Evolutionary conservation across 495 filamentous ascomycete genomes (phyloP).

Genomic region (Cladorrhinum samala): DNA sequence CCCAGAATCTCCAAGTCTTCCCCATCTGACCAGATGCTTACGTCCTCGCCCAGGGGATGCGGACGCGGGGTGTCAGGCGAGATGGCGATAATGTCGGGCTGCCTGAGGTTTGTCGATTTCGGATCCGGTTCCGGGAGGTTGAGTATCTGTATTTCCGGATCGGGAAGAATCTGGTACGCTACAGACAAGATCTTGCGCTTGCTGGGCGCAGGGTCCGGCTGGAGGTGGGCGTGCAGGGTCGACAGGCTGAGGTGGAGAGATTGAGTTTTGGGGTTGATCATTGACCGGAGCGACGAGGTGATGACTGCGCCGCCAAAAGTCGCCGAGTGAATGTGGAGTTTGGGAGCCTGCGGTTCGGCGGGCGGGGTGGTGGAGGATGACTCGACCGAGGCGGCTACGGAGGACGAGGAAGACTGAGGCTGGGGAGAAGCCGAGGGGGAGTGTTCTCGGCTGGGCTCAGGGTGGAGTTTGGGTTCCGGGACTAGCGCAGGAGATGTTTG

Average conservation of each 20-base stretch:
- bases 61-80: background rate
- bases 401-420: no score
- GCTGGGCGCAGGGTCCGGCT: background rate
- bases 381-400: no score
- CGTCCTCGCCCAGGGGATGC: no score
- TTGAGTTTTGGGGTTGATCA: background rate
- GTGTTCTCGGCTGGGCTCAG: no score
- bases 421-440: no score
- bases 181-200: background rate
- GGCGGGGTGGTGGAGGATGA: no score
- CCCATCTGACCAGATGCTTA: background rate
- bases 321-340: background rate
- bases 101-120: background rate
- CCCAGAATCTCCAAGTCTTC: background rate
- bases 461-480: no score
- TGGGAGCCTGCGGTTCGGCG: no score
- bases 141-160: background rate
- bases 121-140: background rate
- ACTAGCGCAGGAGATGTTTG: no score
- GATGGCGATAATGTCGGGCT: background rate
- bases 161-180: background rate
- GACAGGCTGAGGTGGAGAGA: background rate
- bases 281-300: background rate
- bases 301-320: background rate
- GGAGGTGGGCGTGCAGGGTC: background rate